Conservation (phyloP, 768 basidiomycete species). For the Auricularia cornea region DNA sequence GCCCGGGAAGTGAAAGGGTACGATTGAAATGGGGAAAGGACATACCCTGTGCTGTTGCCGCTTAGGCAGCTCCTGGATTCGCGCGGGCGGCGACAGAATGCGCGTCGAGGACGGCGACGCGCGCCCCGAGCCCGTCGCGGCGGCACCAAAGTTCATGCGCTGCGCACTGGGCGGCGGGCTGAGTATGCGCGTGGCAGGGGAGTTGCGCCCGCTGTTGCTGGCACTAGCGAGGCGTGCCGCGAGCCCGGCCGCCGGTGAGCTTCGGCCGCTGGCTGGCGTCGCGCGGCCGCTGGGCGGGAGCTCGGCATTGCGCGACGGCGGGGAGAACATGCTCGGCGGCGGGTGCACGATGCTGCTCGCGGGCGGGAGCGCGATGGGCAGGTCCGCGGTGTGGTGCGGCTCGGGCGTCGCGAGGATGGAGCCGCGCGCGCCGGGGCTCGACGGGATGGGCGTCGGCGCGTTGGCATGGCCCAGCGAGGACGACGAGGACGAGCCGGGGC, state of each 20-base stretch:
- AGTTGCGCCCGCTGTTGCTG: too few relatives aligned
- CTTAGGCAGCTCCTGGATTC: background rate
- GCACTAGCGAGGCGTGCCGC: too few relatives aligned
- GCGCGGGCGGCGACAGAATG: background rate
- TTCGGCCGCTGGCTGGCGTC: too few relatives aligned
- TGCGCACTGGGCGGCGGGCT: too few relatives aligned
- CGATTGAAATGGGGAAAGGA: background rate
- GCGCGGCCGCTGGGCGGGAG: background rate
- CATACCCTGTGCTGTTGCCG: background rate
- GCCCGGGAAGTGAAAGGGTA: too few relatives aligned
- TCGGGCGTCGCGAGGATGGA: background rate
- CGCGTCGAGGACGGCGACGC: too few relatives aligned
- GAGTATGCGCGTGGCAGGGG: too few relatives aligned
- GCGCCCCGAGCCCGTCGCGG: too few relatives aligned
- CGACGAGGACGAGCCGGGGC: constrained; percentile 18
- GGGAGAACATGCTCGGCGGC: background rate
- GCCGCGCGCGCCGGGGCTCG: background rate
- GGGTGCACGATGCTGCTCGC: background rate
- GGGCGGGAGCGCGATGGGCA: background rate
- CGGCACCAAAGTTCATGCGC: too few relatives aligned
- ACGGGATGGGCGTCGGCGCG: background rate
- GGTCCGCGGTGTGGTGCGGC: background rate
- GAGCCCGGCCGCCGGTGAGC: too few relatives aligned
- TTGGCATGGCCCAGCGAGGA: background rate
- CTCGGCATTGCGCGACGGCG: background rate